Percentiles rank a stretch among this genome's conserved stretches.
These are phyloP conservation scores for Paspalum notatum DNA, from an alignment of 176 grass and related monocot genomes.

Conservation along the genomic window DNA sequence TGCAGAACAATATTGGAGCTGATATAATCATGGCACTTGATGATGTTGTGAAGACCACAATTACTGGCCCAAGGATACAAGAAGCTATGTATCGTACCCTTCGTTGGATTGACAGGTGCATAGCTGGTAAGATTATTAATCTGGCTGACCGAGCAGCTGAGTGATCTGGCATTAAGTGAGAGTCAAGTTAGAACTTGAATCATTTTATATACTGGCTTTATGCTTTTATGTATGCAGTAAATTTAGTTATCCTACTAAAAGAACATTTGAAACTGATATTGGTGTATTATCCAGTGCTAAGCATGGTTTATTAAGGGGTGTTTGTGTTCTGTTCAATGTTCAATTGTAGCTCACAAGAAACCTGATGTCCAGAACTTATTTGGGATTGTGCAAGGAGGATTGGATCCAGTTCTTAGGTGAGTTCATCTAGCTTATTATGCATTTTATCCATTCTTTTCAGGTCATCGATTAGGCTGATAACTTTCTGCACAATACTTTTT, in stretches of 20 bases:
- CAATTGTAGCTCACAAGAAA: constrained; percentile 91
- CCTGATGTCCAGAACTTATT: constrained; percentile 93
- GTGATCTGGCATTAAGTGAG: background rate
- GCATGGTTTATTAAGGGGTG: constrained; percentile 33
- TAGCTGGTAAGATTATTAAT: constrained; percentile 71
- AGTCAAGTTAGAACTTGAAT: constrained; percentile 23
- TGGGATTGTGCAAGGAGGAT: constrained; percentile 98
- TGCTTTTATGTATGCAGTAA: constrained; percentile 25
- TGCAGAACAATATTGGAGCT: constrained; percentile 97
- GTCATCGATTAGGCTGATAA: constrained; percentile 9
- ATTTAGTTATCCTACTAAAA: constrained; percentile 5
- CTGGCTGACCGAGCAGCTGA: background rate
- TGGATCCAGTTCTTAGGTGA: constrained; percentile 94
- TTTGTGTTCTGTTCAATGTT: constrained; percentile 40
- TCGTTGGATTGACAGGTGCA: constrained; percentile 99
- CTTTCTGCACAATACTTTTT: constrained; percentile 19
- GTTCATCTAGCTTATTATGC: constrained; percentile 38
- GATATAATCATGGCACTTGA: constrained; percentile 99
- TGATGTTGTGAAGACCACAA: constrained; percentile 98
- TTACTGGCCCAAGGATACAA: constrained; percentile 95
- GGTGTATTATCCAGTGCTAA: background rate
- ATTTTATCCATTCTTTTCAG: background rate
- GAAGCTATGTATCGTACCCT: constrained; percentile 98
- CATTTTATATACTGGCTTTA: constrained; percentile 19
- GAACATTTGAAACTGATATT: constrained; percentile 26